Base-by-base conservation (phyloP, 116 monocot species). In the Cymodocea nodosa region DNA sequence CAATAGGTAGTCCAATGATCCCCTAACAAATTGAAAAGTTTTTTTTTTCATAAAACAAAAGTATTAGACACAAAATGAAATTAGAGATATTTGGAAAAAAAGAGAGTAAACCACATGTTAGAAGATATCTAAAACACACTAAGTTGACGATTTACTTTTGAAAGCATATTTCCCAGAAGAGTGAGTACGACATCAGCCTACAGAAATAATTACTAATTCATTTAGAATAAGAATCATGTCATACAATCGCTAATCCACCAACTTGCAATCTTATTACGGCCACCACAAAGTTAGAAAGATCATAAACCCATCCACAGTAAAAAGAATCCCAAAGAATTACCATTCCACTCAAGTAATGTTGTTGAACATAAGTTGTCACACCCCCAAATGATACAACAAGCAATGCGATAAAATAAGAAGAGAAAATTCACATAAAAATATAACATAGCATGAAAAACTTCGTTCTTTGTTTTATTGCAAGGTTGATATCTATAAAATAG, bases 111-210 rank as follows among this genome's bases (percentile, higher is more conserved):
- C 14, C 15, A 51, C 18, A 30, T n/a, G 39, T 2, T 4, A 60
- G 23, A 58, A 48, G 25, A 52, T 25, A 30, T 12, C 2, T 35
- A 18, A 51, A 36, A 39, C 11, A 14, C 39, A 48, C 12, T 11
- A 68, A 35, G 50, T 35, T 54, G n/a, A 12, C 50, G 17, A 37
- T 30, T 50, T 71, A 89, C 93, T 23, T 77, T 63, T 64, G 78
- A 57, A 60, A 89, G 71, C 78, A 93, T 89, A 67, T 70, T 73
- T 18, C 86, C 74, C 44, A 93, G 80, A 23, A 93, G 78, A 64
- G 15, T 66, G 56, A 89, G 71, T 65, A 82, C 84, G 73, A 59
- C 76, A 70, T 89, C 86, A 36, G 69, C 86, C 93, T 93, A 74
- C 59, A 77, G n/a, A n/a, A 48, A 58, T n/a, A n/a, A 72, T 25